A percentile compares a stretch with the other conserved stretches of the same genome.
Evolutionary conservation across 495 filamentous ascomycete genomes (phyloP).

Genomic region (Aspergillus steynii): DNA sequence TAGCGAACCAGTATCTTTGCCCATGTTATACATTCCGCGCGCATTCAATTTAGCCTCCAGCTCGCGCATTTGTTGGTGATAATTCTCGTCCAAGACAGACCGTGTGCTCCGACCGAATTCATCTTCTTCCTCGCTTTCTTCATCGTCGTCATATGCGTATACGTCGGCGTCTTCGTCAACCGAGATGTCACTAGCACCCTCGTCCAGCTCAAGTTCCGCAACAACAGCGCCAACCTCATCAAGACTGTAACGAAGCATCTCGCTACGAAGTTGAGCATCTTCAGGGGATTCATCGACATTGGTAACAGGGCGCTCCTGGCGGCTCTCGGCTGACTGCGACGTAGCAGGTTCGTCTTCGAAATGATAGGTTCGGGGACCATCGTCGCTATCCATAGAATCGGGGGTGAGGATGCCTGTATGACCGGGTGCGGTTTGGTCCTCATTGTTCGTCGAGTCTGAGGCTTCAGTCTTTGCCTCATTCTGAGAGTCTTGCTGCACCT

Average conservation of each 20-base stretch:
- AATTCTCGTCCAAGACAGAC: constrained; percentile 65
- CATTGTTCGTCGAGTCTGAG: not conserved
- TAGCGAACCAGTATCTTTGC: constrained; percentile 40
- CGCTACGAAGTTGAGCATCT: constrained; percentile 75
- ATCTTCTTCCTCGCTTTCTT: constrained; percentile 62
- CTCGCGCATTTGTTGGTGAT: constrained; percentile 76
- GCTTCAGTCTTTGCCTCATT: not conserved
- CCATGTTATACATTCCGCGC: constrained; percentile 54
- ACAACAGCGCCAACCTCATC: constrained; percentile 85
- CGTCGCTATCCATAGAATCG: constrained; percentile 3
- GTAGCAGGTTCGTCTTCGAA: constrained; percentile 21
- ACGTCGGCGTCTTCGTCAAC: constrained; percentile 57
- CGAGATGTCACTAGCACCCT: constrained; percentile 59
- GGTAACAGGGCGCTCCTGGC: constrained; percentile 30
- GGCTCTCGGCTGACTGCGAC: constrained; percentile 26
- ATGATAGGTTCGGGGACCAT: not conserved
- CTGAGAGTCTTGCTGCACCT: not conserved
- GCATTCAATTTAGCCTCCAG: constrained; percentile 72
- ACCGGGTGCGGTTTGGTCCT: not conserved
- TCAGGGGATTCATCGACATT: constrained; percentile 69
- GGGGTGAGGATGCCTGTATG: not conserved
- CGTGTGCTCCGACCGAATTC: constrained; percentile 68
- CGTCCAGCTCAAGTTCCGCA: constrained; percentile 87
- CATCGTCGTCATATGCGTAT: constrained; percentile 52
- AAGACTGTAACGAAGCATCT: constrained; percentile 91